phyloP scores from a whole-genome alignment of 2,329 filamentous ascomycete species.

The Apiospora kogelbergensis region DNA sequence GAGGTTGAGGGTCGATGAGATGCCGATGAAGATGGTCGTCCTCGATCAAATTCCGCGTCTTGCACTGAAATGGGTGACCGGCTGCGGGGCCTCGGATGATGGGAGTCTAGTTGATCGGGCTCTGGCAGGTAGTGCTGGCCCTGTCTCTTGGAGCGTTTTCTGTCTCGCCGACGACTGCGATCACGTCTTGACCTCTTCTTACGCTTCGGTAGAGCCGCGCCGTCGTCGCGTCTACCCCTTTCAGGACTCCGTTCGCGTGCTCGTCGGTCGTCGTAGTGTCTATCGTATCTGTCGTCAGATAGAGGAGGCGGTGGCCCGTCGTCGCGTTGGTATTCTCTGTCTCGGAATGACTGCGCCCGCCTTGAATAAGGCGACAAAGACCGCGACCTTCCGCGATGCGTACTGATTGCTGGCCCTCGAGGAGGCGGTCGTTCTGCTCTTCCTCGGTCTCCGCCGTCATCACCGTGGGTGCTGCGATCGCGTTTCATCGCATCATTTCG shows the following conservation, averaged over 20 bases:
- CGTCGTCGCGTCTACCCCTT: slow-evolving; percentile 36
- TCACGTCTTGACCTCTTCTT: slow-evolving; percentile 43
- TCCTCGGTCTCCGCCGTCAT: slow-evolving; percentile 33
- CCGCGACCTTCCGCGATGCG: slow-evolving; percentile 21
- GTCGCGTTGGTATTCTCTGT: slow-evolving; percentile 24
- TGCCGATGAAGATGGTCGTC: slow-evolving; percentile 17
- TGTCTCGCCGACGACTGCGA: slow-evolving; percentile 30
- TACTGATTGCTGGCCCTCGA: slow-evolving; percentile 19
- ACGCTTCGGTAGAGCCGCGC: slow-evolving; percentile 32
- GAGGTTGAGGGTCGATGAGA: slow-evolving; percentile 18
- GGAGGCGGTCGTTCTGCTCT: slow-evolving; percentile 24
- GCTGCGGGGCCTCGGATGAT: slow-evolving; percentile 24
- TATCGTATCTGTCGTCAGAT: slow-evolving; percentile 33
- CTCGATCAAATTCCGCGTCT: slow-evolving; percentile 22
- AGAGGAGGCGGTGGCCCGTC: slow-evolving; percentile 16
- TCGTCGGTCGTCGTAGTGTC: slow-evolving; percentile 33
- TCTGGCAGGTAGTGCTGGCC: slow-evolving; percentile 14
- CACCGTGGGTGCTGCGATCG: slow-evolving; percentile 35
- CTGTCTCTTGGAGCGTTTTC: slow-evolving; percentile 22
- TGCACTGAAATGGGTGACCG: slow-evolving; percentile 25
- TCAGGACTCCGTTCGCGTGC: slow-evolving; percentile 40
- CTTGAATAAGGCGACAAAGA: slow-evolving; percentile 25
- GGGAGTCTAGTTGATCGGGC: slow-evolving; percentile 22
- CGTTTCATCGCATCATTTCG: slow-evolving; percentile 43
- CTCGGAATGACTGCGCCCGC: slow-evolving; percentile 23